Evolutionary conservation across 2,329 filamentous ascomycete species (phyloP), one percentile per base, ranked within the genome.

Genomic region (Rachicladosporium sp.): DNA sequence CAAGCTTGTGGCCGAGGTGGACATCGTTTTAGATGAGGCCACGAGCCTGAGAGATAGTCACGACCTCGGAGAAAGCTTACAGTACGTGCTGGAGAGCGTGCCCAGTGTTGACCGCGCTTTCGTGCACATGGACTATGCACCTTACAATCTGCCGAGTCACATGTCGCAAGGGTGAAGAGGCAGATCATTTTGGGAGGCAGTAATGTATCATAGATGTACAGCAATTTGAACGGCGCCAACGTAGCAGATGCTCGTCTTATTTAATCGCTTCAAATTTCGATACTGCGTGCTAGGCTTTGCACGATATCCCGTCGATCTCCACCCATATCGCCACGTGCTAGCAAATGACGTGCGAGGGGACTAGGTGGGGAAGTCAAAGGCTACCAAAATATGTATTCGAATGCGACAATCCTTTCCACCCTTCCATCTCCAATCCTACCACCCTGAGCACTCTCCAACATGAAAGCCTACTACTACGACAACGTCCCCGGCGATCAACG

Each of bases 401-500:
- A 31, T 37, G 36, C 36, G 29, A 31, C 29, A 32, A 32, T 12
- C 10, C 10, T 10, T 15, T 27, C 35, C 15, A n/a, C 10, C n/a
- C 35, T 4, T 10, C 8, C 7, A 33, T 10, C 29, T 19, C 27
- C 13, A 37, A 8, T 31, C 2, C 29, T 9, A 36, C 19, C n/a
- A 21, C 8, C 8, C 29, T 21, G 32, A 9, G 10, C 29, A 19
- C 29, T 41, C n/a, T 21, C 30, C 44, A 72, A 48, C 41, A 82
- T 82, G 78, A 78, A 70, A 58, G 78, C 78, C 46, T 82, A 82
- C 64, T 82, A 74, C 73, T 82, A 70, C 60, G 78, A 82, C 59
- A 80, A 82, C 60, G 60, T 70, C 47, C 67, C 70, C 38, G 88
- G 86, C 66, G 91, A 98, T 72, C 91, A 95, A 67, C 87, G 91